These are phyloP conservation scores for Salvia splendens DNA, from an alignment of 257 asterid genomes.

Conservation along the genomic window DNA sequence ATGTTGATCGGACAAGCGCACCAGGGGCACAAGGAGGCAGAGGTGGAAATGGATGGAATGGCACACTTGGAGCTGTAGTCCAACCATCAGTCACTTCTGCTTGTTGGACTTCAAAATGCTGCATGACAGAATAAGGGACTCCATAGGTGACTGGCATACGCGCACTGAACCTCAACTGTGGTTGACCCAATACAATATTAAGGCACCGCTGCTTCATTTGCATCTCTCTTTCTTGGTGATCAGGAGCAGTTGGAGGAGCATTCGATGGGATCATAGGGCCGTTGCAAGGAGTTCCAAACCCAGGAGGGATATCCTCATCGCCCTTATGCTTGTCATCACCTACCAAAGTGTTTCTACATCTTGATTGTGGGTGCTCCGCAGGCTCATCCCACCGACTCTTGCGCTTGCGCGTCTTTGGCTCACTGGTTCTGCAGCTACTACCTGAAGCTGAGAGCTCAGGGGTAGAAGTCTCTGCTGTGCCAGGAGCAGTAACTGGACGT, in stretches of 20 bases:
- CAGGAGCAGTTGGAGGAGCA: conserved; percentile 37
- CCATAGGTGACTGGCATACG: conserved; percentile 66
- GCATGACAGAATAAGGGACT: conserved; percentile 50
- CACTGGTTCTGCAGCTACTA: conserved; percentile 32
- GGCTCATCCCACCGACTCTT: conserved; percentile 92
- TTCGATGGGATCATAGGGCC: conserved; percentile 35
- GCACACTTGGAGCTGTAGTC: conserved; percentile 66
- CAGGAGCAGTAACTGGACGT: conserved; percentile 39
- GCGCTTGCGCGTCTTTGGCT: conserved; percentile 61
- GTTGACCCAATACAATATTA: conserved; percentile 46
- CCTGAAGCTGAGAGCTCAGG: conserved; percentile 40
- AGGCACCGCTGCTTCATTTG: conserved; percentile 26
- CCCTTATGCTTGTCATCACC: conserved; percentile 34
- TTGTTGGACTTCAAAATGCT: conserved; percentile 46
- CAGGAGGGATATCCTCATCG: conserved; percentile 71
- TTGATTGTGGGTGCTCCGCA: conserved; percentile 37
- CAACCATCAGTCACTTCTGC: conserved; percentile 42
- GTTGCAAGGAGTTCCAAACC: conserved; percentile 53
- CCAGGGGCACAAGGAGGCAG: conserved; percentile 45
- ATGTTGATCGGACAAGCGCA: conserved; percentile 20
- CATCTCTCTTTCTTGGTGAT: conserved; percentile 35
- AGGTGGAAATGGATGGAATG: conserved; percentile 86
- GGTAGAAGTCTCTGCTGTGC: conserved; percentile 34
- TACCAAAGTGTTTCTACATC: conserved; percentile 36
- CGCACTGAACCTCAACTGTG: conserved; percentile 61